These are phyloP conservation scores for Ophiostoma novo-ulmi DNA, from an alignment of 2,329 filamentous ascomycete species.

Conservation along the genomic window DNA sequence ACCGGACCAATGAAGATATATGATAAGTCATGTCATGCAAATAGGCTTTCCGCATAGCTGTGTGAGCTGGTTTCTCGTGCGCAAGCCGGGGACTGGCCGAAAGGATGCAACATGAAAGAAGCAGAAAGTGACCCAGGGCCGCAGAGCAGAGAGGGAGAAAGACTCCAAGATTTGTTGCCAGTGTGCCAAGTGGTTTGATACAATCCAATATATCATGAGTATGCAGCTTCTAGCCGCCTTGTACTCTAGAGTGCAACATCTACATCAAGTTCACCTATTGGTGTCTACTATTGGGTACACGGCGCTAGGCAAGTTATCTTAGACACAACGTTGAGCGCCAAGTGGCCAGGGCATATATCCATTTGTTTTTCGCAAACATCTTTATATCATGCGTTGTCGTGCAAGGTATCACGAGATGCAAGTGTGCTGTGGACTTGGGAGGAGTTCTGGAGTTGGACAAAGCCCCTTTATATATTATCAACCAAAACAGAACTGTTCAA, in stretches of 20 bases:
- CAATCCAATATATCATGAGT: neutral
- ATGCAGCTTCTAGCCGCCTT: neutral
- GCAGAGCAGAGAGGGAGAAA: neutral
- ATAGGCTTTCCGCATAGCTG: constrained; percentile 9
- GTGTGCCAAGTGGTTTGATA: neutral
- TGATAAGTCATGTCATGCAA: constrained; percentile 14
- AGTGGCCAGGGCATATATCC: neutral
- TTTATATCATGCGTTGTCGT: neutral
- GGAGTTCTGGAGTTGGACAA: neutral
- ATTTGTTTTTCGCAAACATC: neutral
- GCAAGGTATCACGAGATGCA: constrained; percentile 13
- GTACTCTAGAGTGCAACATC: neutral
- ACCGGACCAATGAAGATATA: neutral
- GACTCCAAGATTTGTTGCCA: neutral
- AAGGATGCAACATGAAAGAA: neutral
- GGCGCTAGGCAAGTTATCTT: neutral
- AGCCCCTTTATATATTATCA: neutral
- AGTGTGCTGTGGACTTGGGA: neutral
- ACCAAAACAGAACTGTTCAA: too few relatives aligned
- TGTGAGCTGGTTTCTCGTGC: constrained; percentile 4
- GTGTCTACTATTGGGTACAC: neutral
- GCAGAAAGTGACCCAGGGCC: neutral
- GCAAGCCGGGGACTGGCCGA: neutral
- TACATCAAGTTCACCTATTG: neutral
- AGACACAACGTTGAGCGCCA: neutral